Conservation (phyloP, 2,329 filamentous ascomycete species). For the Microdochium bolleyi region DNA sequence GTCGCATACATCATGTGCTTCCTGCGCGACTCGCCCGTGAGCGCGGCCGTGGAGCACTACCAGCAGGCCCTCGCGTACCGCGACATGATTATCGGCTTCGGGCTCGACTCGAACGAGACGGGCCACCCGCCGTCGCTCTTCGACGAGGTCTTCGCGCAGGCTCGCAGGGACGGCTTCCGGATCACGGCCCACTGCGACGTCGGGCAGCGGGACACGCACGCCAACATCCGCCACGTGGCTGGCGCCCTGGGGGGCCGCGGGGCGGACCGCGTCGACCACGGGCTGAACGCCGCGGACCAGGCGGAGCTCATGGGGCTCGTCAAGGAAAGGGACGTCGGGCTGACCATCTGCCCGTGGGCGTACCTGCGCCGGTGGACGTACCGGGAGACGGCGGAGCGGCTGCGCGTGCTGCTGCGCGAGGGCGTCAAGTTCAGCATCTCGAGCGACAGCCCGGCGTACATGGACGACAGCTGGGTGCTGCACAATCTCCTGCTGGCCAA, state of each 20-base stretch:
- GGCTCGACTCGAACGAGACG: constrained; percentile 4
- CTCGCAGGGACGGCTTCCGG: constrained; percentile 4
- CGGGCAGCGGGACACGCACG: constrained; percentile 4
- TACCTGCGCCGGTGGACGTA: constrained; percentile 23
- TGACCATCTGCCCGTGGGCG: constrained; percentile 32
- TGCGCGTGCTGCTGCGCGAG: background rate
- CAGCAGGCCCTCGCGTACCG: background rate
- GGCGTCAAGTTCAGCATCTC: background rate
- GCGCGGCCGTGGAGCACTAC: background rate
- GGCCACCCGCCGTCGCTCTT: constrained; percentile 2
- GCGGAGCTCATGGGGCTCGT: constrained; percentile 23
- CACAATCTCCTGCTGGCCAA: constrained; percentile 1
- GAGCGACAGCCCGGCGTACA: background rate
- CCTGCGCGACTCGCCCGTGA: constrained; percentile 1
- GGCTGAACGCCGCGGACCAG: constrained; percentile 26
- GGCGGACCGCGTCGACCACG: constrained; percentile 22
- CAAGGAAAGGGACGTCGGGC: constrained; percentile 20
- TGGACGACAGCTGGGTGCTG: constrained; percentile 2
- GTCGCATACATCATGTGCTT: constrained; percentile 2
- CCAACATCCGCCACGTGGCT: constrained; percentile 4
- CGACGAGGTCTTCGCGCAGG: constrained; percentile 4
- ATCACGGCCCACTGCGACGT: constrained; percentile 7
- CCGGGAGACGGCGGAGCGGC: background rate
- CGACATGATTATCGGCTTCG: constrained; percentile 2
- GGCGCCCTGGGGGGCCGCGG: constrained; percentile 1